Base-by-base conservation (phyloP, 192 early-diverging fungal species). In the Coemansia sp. region DNA sequence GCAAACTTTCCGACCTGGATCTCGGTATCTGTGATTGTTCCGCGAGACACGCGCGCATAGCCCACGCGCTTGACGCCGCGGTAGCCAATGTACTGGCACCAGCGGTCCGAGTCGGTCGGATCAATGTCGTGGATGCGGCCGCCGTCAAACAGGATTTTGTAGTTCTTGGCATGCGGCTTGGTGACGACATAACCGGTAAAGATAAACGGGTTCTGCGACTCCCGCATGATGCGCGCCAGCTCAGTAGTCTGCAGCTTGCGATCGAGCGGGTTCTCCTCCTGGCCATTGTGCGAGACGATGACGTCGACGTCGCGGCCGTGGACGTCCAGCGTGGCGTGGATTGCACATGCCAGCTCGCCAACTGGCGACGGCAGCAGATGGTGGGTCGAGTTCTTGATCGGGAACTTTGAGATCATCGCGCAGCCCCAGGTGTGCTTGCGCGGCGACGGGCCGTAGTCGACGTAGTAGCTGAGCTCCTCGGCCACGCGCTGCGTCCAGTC, bases 391-490 rank as follows among this genome's bases (percentile, higher is more conserved):
- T 77, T 79, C 62, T 84, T 69, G 61, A 93, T 93, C n/a, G 88
- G 91, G 82, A 91, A 93, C 70, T 91, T 91, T 35, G 91, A 93
- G 54, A 93, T 85, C 85, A 93, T 87, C 2, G 87, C 77, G 64
- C 91, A 93, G 7, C 91, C 91, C 91, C 91, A 93, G 23, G 91
- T 93, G 79, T 93, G 91, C 79, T 93, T 91, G 65, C 87, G 87
- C 8, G 90, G 87, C n/a, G 89, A 87, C 50, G 91, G 91, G 14
- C 91, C 91, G 72, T 90, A 93, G 76, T 93, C 91, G 19, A 87
- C 76, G 69, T 93, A 91, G 72, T 87, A 88, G 54, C 85, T 83
- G 5, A 93, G 82, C 61, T 90, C 87, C 66, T 93, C 91, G 39
- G 84, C 84, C 64, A 93, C 78, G 60, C 83, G 88, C 82, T 93